phyloP scores from a whole-genome alignment of 2,329 filamentous ascomycete species.

The Ceratocystis cacaofunesta region DNA sequence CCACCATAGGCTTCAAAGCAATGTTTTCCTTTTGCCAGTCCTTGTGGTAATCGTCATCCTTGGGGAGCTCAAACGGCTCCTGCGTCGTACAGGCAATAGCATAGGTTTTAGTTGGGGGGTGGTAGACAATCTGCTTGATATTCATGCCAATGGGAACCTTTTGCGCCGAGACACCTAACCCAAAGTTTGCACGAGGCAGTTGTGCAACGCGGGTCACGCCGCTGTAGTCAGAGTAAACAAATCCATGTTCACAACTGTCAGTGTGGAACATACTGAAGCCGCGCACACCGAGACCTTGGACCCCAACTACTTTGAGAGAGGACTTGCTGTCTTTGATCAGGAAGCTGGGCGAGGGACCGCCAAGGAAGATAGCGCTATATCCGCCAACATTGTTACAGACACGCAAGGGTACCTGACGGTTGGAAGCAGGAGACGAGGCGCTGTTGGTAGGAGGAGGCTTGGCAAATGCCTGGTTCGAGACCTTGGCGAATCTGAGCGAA shows the following conservation, averaged over 20 bases:
- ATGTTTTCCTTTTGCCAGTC: constrained; percentile 65
- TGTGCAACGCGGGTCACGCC: constrained; percentile 61
- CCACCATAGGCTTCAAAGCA: constrained; percentile 46
- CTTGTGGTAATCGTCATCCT: constrained; percentile 69
- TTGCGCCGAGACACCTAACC: constrained; percentile 60
- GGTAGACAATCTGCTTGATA: constrained; percentile 59
- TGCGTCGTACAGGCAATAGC: constrained; percentile 54
- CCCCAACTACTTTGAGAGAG: constrained; percentile 55
- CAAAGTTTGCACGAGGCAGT: constrained; percentile 50
- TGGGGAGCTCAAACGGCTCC: constrained; percentile 67
- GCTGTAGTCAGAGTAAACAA: constrained; percentile 63
- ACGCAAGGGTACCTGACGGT: constrained; percentile 39
- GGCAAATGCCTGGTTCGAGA: constrained; percentile 41
- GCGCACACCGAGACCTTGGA: constrained; percentile 53
- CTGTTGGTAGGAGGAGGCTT: constrained; percentile 34
- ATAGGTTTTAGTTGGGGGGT: constrained; percentile 59
- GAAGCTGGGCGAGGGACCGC: constrained; percentile 66
- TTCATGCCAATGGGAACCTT: constrained; percentile 59
- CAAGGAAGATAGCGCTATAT: constrained; percentile 68
- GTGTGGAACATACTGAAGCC: constrained; percentile 66
- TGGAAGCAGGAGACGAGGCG: constrained; percentile 34
- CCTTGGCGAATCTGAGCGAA: constrained; percentile 61
- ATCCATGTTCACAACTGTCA: constrained; percentile 61
- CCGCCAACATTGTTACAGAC: constrained; percentile 53
- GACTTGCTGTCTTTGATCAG: constrained; percentile 70